A percentile compares a stretch with the other conserved stretches of the same genome.
These are phyloP conservation scores for Leishmania arabica DNA, from an alignment of 208 protist species.

Conservation along the genomic window DNA sequence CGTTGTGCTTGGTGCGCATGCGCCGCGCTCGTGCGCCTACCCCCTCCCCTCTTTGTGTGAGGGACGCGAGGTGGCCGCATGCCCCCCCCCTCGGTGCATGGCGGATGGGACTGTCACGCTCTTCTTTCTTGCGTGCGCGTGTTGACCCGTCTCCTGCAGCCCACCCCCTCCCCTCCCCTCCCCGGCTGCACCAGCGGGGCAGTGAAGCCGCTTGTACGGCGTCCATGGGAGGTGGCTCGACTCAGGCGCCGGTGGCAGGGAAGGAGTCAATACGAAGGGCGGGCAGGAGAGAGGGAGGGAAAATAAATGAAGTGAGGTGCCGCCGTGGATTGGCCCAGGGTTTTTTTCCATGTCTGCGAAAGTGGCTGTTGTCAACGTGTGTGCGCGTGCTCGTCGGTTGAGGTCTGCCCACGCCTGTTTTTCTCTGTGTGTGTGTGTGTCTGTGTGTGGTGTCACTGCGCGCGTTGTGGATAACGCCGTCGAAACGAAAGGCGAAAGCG, in stretches of 20 bases:
- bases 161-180: neutral
- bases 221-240: neutral
- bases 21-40: neutral
- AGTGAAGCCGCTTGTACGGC: neutral
- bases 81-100: neutral
- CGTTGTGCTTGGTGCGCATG: neutral
- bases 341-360: neutral
- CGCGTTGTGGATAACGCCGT: neutral
- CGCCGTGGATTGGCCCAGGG: neutral
- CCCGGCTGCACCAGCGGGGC: neutral
- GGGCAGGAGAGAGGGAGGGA: neutral
- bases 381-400: conserved; percentile 1
- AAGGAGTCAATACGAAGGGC: neutral
- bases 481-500: neutral
- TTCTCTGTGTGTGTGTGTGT: too few relatives aligned
- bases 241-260: neutral
- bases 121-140: neutral
- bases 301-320: neutral
- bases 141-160: neutral
- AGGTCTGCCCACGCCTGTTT: neutral
- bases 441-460: neutral
- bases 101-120: neutral
- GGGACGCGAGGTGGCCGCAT: neutral
- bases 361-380: neutral
- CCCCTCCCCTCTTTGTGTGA: neutral